Evolutionary conservation across 78 protist species (phyloP).

Genomic region (Cavenderia fasciculata): DNA sequence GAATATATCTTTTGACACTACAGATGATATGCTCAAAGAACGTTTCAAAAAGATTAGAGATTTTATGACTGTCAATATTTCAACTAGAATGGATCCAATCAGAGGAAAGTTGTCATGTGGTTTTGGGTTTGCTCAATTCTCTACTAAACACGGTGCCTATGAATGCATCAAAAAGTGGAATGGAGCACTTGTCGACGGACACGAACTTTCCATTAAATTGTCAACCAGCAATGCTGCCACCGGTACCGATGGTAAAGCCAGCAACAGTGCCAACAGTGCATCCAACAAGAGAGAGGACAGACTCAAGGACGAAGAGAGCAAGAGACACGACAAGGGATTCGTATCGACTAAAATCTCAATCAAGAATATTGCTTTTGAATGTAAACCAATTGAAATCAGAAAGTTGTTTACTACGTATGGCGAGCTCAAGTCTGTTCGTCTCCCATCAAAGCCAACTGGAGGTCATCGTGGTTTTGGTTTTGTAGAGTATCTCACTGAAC

Average conservation of each 20-base stretch:
- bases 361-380: conserved; percentile 98
- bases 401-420: conserved; percentile 82
- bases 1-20: conserved; percentile 92
- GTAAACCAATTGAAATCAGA: conserved; percentile 90
- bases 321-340: not conserved
- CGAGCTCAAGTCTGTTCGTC: conserved; percentile 81
- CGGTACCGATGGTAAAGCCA: not conserved
- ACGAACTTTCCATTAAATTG: conserved; percentile 75
- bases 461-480: conserved; percentile 98
- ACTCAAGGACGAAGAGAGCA: not conserved
- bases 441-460: conserved; percentile 93
- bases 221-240: too few relatives aligned
- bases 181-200: conserved; percentile 73
- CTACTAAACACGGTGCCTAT: conserved; percentile 54
- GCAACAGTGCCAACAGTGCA: not conserved
- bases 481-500: conserved; percentile 93
- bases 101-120: conserved; percentile 78
- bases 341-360: conserved; percentile 86
- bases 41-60: conserved; percentile 35
- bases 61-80: conserved; percentile 30
- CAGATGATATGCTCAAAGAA: conserved; percentile 74
- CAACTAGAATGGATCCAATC: conserved; percentile 52
- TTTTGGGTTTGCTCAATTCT: conserved; percentile 92
- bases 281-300: not conserved
- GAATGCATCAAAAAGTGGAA: conserved; percentile 42